These are phyloP conservation scores for Phymatotrichopsis omnivora DNA, from an alignment of 2,329 filamentous ascomycete genomes.

Conservation along the genomic window DNA sequence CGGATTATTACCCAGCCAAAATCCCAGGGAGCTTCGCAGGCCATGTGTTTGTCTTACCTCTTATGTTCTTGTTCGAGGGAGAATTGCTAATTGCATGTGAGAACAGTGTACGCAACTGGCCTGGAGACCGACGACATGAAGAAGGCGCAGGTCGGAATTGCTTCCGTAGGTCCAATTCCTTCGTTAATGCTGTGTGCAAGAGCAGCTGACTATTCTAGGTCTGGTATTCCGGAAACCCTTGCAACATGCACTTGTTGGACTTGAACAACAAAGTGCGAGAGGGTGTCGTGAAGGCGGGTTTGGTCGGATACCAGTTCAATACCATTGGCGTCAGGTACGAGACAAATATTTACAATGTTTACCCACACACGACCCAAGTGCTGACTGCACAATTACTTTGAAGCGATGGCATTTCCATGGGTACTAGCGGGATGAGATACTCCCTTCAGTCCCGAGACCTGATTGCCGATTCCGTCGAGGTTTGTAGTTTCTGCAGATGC, in stretches of 20 bases:
- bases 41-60: constrained; percentile 52
- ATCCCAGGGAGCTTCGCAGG: constrained; percentile 94
- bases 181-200: background rate
- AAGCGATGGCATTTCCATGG: constrained; percentile 88
- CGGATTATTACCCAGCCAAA: constrained; percentile 86
- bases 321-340: constrained; percentile 76
- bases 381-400: constrained; percentile 4
- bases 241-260: constrained; percentile 97
- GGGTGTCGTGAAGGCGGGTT: constrained; percentile 61
- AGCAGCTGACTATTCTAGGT: constrained; percentile 41
- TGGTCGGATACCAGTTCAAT: constrained; percentile 96
- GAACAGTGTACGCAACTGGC: constrained; percentile 71
- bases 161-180: constrained; percentile 43
- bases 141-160: constrained; percentile 96
- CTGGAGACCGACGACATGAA: constrained; percentile 77
- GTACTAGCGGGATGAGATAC: constrained; percentile 92
- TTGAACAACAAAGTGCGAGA: constrained; percentile 69
- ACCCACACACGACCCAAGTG: background rate
- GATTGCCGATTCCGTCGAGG: constrained; percentile 91
- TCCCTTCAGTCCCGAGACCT: constrained; percentile 89
- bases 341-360: background rate
- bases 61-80: background rate
- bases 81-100: background rate
- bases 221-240: constrained; percentile 96
- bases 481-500: constrained; percentile 15